phyloP scores from a whole-genome alignment of 495 filamentous ascomycete species.

The Hypoxylon crocopeplum region DNA sequence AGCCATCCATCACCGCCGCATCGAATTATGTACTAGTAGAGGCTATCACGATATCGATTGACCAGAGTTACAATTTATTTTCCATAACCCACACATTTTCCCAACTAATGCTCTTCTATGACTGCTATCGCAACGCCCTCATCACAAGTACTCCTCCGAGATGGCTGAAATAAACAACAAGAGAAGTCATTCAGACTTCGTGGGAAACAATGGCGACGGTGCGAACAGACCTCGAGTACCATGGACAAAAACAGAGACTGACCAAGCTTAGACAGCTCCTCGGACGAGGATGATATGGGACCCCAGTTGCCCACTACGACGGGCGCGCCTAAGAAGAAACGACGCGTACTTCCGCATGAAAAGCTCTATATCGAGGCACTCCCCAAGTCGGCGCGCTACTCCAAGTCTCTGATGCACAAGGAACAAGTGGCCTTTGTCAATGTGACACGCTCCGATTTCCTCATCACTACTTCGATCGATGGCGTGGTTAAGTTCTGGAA shows the following conservation, averaged over 20 bases:
- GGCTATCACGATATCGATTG: too few relatives aligned
- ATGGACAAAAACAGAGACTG: not conserved
- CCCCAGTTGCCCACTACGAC: conserved; percentile 77
- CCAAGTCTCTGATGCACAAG: conserved; percentile 97
- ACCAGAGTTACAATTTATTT: too few relatives aligned
- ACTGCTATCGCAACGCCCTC: too few relatives aligned
- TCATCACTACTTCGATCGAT: conserved; percentile 91
- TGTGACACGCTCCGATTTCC: conserved; percentile 91
- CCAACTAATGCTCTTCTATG: too few relatives aligned
- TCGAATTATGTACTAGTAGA: too few relatives aligned
- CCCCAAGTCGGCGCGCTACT: conserved; percentile 82
- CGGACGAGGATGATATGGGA: conserved; percentile 88
- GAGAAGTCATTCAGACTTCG: conserved; percentile 33
- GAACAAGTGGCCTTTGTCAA: conserved; percentile 88
- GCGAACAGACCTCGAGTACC: not conserved
- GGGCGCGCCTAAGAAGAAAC: conserved; percentile 82
- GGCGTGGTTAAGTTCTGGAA: conserved; percentile 99
- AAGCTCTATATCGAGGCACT: conserved; percentile 93
- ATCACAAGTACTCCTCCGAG: not conserved
- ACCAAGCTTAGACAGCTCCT: conserved; percentile 65
- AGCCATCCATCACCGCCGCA: too few relatives aligned
- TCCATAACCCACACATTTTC: too few relatives aligned
- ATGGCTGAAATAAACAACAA: conserved; percentile 28
- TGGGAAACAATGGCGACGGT: conserved; percentile 23
- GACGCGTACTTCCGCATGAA: conserved; percentile 88